These are phyloP conservation scores for Bothriochloa decipiens DNA, from an alignment of 176 grass and related monocot species.

Conservation along the genomic window DNA sequence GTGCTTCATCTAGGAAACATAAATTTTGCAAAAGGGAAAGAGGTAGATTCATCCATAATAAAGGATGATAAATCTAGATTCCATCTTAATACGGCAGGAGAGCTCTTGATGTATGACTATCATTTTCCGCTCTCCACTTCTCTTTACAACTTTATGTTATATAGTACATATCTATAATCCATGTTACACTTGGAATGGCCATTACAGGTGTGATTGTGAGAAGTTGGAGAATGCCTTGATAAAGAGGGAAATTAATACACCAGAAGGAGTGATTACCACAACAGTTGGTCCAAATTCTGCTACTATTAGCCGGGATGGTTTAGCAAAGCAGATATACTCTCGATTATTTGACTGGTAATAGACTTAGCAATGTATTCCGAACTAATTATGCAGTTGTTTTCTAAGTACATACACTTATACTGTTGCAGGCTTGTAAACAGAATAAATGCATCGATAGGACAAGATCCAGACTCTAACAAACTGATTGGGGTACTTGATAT, in stretches of 20 bases:
- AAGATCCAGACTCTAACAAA: constrained; percentile 76
- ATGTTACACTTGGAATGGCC: constrained; percentile 36
- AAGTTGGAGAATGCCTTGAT: constrained; percentile 89
- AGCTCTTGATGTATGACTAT: constrained; percentile 80
- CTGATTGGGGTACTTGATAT: constrained; percentile 99
- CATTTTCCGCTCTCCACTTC: constrained; percentile 27
- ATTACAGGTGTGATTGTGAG: constrained; percentile 71
- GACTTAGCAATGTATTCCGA: constrained; percentile 17
- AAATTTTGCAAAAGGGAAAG: constrained; percentile 80
- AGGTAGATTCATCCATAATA: constrained; percentile 89
- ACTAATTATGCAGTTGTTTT: constrained; percentile 42
- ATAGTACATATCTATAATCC: constrained; percentile 29
- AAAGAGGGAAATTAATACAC: constrained; percentile 86
- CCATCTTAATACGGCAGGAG: constrained; percentile 84
- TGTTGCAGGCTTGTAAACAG: constrained; percentile 84
- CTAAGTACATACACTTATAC: constrained; percentile 39
- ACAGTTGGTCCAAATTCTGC: constrained; percentile 86
- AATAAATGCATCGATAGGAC: constrained; percentile 95
- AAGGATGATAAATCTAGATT: constrained; percentile 95
- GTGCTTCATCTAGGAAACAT: constrained; percentile 99
- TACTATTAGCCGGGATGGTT: constrained; percentile 87
- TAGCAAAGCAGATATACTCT: constrained; percentile 86
- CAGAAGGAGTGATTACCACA: constrained; percentile 92
- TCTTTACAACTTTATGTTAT: constrained; percentile 38
- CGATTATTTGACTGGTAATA: constrained; percentile 94